Evolutionary conservation across 768 basidiomycete species (phyloP), one percentile per base, ranked within the genome.

Genomic region (Psilocybe subaeruginosa): DNA sequence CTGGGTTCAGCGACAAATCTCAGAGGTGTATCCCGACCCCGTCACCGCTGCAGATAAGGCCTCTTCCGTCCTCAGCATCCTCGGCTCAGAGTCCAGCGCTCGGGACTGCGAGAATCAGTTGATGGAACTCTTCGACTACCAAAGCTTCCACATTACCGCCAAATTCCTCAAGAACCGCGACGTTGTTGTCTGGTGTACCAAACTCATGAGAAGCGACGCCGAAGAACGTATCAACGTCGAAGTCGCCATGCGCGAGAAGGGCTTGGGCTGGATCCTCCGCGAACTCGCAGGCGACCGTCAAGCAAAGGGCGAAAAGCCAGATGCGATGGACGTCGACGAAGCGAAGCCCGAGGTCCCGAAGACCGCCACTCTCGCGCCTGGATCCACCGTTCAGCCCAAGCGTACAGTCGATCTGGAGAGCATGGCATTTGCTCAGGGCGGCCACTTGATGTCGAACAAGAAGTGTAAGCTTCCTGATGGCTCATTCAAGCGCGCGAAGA

Each of bases 241-340:
- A 75, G 97, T 99, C 3, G 94, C 94, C 0, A 99, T 99, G 97
- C 83, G 97, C 48, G 97, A 99, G 79, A 97, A 93, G 76, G 95
- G 93, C 12, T 85, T 96, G 8, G 96, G 94, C 0, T 99, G 95
- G 95, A 98, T 99, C 72, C 72, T 97, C 55, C 85, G 92, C 58
- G 94, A 95, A 62, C 81, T 99, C 3, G 82, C 88, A 3, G 95
- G 96, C 2, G 95, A 93, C 67, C 80, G 93, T 3, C 87, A 89
- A 63, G 77, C 83, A 3, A 87, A 86, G 69, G 72, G 76, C 7
- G 49, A 17, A 30, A 59, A 72, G 71, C 49, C 73, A 69, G 88
- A 91, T 50, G 86, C 86, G 1, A 95, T 95, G 88, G 91, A 94
- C 56, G 87, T 93, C 27, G 92, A 96, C 50, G 55, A 85, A 52